phyloP scores from a whole-genome alignment of 2,329 filamentous ascomycete species.

The Aurifilum marmelostoma region DNA sequence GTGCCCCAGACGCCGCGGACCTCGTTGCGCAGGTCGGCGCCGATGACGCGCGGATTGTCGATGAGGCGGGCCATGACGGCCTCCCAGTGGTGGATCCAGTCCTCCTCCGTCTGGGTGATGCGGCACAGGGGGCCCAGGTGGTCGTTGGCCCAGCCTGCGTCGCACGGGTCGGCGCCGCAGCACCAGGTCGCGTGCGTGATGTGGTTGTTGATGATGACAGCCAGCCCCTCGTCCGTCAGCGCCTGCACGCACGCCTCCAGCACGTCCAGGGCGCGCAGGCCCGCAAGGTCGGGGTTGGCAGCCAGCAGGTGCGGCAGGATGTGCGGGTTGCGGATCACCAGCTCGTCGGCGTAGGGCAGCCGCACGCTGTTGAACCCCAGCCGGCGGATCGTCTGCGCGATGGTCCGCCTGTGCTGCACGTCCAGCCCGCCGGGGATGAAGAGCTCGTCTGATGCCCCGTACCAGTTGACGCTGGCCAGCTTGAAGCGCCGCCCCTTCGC shows the following conservation, averaged over 20 bases:
- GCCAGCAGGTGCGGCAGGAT: constrained; percentile 54
- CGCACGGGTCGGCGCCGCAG: constrained; percentile 69
- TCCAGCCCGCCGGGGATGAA: constrained; percentile 68
- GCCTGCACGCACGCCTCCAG: constrained; percentile 61
- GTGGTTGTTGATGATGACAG: constrained; percentile 71
- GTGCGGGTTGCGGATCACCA: constrained; percentile 63
- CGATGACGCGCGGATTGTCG: constrained; percentile 64
- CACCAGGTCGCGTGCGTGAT: constrained; percentile 72
- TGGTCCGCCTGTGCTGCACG: constrained; percentile 61
- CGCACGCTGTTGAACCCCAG: constrained; percentile 74
- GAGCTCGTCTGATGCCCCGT: constrained; percentile 69
- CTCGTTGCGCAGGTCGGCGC: constrained; percentile 70
- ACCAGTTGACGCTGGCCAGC: constrained; percentile 70
- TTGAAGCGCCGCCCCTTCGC: constrained; percentile 59
- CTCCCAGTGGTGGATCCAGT: constrained; percentile 70
- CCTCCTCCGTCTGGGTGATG: constrained; percentile 64
- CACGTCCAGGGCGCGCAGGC: constrained; percentile 61
- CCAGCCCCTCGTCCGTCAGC: constrained; percentile 64
- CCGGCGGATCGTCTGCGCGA: constrained; percentile 60
- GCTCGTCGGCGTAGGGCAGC: constrained; percentile 70
- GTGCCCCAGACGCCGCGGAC: constrained; percentile 71
- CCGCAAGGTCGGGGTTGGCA: constrained; percentile 64
- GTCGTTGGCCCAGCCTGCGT: constrained; percentile 68
- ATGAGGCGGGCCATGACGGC: constrained; percentile 63
- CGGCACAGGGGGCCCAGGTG: constrained; percentile 63